Evolutionary conservation across 2,329 filamentous ascomycete species (phyloP).

Genomic region (Curvularia sp.): DNA sequence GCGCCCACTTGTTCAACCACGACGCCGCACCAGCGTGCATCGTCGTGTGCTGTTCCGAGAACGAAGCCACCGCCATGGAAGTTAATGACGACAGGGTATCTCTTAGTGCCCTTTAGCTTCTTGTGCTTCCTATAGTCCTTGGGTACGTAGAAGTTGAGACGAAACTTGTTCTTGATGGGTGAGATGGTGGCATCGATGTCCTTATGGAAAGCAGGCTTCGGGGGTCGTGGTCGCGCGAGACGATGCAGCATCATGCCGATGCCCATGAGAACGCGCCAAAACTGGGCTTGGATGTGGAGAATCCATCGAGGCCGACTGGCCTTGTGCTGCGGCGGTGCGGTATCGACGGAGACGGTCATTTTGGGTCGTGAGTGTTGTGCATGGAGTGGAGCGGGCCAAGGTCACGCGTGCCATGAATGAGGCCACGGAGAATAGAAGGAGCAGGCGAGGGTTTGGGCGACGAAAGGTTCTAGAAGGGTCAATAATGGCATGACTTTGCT

Average conservation of each 20-base stretch:
- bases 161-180: constrained; percentile 56
- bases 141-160: constrained; percentile 69
- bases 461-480: constrained; percentile 18
- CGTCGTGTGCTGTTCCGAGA: constrained; percentile 65
- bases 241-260: constrained; percentile 74
- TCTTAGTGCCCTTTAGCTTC: constrained; percentile 52
- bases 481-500: constrained; percentile 9
- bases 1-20: constrained; percentile 64
- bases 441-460: constrained; percentile 5
- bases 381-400: constrained; percentile 8
- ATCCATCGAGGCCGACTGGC: constrained; percentile 61
- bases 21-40: constrained; percentile 65
- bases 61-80: constrained; percentile 72
- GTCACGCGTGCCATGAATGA: constrained; percentile 16
- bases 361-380: not conserved
- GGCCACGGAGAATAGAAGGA: constrained; percentile 5
- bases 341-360: constrained; percentile 11
- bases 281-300: constrained; percentile 67
- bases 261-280: constrained; percentile 72
- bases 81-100: constrained; percentile 67
- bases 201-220: constrained; percentile 66
- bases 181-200: constrained; percentile 61
- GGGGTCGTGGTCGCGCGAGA: constrained; percentile 66
- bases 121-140: constrained; percentile 56
- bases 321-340: constrained; percentile 24